Evolutionary conservation across 2,329 filamentous ascomycete genomes (phyloP).

Genomic region (Stylonectria norvegica): DNA sequence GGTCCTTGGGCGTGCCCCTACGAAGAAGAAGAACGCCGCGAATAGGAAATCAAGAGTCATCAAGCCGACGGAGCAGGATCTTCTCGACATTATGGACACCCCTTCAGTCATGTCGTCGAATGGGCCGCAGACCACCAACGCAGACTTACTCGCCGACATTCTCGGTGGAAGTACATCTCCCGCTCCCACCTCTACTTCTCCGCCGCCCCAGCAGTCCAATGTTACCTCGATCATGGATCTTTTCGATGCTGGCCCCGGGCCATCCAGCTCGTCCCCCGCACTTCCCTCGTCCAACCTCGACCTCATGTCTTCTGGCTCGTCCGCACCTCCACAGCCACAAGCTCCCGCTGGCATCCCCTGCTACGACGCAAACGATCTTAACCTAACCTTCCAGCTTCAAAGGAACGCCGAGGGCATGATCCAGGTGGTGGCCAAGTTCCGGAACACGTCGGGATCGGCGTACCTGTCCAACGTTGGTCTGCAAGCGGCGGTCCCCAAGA

Average conservation of each 20-base stretch:
- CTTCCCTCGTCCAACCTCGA: conserved; percentile 45
- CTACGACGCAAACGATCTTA: conserved; percentile 83
- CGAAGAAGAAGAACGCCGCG: conserved; percentile 63
- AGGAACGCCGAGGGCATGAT: conserved; percentile 75
- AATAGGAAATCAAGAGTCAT: conserved; percentile 73
- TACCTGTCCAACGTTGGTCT: conserved; percentile 72
- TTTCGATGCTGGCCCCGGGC: conserved; percentile 54
- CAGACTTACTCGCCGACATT: conserved; percentile 88
- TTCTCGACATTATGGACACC: conserved; percentile 88
- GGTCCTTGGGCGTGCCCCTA: conserved; percentile 77
- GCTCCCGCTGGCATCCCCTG: conserved; percentile 60
- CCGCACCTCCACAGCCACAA: conserved; percentile 43
- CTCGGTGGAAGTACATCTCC: conserved; percentile 67
- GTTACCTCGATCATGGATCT: conserved; percentile 85
- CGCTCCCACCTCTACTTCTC: conserved; percentile 35
- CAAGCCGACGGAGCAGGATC: conserved; percentile 86
- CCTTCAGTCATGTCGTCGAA: conserved; percentile 52
- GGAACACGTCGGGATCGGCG: conserved; percentile 66
- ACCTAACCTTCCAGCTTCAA: conserved; percentile 78
- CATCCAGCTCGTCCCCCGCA: conserved; percentile 30
- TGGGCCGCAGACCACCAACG: conserved; percentile 62
- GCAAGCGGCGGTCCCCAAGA: conserved; percentile 94
- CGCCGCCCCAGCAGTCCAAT: conserved; percentile 54
- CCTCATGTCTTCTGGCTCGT: conserved; percentile 44
- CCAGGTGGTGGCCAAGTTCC: conserved; percentile 80